Conservation (phyloP, 371 early-diverging fungal species). For the Mortierella sp. region DNA sequence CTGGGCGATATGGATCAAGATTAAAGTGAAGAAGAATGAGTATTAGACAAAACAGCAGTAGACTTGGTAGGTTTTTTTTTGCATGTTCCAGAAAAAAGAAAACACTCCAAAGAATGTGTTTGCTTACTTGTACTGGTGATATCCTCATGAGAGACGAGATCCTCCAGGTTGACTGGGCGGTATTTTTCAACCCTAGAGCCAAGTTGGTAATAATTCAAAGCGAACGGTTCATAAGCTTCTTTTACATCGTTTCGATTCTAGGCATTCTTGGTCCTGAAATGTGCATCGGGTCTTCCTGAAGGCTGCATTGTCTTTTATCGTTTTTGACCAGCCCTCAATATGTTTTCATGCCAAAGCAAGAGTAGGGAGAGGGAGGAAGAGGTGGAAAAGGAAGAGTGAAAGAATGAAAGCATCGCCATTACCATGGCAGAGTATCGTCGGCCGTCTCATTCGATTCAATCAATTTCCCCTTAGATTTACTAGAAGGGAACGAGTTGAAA, state of each 20-base stretch:
- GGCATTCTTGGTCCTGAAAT: not conserved
- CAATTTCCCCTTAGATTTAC: conserved; percentile 53
- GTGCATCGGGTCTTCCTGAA: not conserved
- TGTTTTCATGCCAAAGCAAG: too few species aligned
- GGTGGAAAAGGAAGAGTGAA: too few species aligned
- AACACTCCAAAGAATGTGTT: too few species aligned
- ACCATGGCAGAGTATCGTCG: conserved; percentile 64
- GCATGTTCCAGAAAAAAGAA: too few species aligned
- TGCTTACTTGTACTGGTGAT: conserved; percentile 87
- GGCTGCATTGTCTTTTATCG: not conserved
- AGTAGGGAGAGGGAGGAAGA: too few species aligned
- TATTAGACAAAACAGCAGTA: too few species aligned
- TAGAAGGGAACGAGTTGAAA: conserved; percentile 27
- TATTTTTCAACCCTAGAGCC: conserved; percentile 94
- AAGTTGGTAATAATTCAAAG: not conserved
- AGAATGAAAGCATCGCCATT: not conserved
- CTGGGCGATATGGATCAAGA: conserved; percentile 45
- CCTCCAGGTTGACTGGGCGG: conserved; percentile 84
- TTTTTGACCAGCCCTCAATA: too few species aligned
- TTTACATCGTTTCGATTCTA: not conserved
- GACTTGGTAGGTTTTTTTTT: too few species aligned
- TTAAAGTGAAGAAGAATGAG: not conserved
- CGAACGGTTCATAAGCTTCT: not conserved
- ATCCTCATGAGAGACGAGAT: conserved; percentile 92
- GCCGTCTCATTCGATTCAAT: conserved; percentile 29